A percentile compares a stretch with the other conserved stretches of the same genome.
Evolutionary conservation across 108 stramenopile genomes (phyloP).

Genomic region (Cyclotella baltica): DNA sequence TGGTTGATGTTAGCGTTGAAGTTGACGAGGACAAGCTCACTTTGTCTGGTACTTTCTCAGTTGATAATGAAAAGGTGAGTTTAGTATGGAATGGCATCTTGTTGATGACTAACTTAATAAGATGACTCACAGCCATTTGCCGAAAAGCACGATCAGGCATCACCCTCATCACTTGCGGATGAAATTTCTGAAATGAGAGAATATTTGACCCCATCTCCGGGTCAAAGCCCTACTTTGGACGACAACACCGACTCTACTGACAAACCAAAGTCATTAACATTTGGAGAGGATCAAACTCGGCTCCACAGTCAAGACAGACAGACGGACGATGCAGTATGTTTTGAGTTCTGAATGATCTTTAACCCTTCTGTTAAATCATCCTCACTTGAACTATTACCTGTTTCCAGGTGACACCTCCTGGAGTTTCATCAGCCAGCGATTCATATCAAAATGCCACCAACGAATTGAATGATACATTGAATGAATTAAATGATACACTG

Average conservation of each 20-base stretch:
- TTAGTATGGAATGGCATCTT: background rate
- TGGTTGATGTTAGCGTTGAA: conserved; percentile 6
- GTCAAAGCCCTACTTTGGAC: background rate
- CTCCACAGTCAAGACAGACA: background rate
- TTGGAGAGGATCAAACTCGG: background rate
- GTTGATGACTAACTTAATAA: background rate
- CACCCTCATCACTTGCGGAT: background rate
- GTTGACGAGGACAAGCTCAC: background rate
- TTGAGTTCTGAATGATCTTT: background rate
- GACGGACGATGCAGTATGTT: background rate
- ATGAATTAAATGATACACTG: conserved; percentile 8
- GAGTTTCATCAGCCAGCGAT: background rate
- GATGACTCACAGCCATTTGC: background rate
- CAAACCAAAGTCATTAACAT: background rate
- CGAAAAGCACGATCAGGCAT: background rate
- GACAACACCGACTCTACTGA: background rate
- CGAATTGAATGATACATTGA: background rate
- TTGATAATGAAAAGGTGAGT: background rate
- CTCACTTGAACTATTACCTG: background rate
- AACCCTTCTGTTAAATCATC: background rate
- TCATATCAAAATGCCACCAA: conserved; percentile 1
- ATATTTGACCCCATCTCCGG: background rate
- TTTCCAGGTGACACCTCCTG: background rate
- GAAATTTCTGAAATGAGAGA: conserved; percentile 8
- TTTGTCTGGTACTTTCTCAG: background rate